Evolutionary conservation across 768 basidiomycete species (phyloP), one percentile per base, ranked within the genome.

Genomic region (Lactifluus subvellereus): DNA sequence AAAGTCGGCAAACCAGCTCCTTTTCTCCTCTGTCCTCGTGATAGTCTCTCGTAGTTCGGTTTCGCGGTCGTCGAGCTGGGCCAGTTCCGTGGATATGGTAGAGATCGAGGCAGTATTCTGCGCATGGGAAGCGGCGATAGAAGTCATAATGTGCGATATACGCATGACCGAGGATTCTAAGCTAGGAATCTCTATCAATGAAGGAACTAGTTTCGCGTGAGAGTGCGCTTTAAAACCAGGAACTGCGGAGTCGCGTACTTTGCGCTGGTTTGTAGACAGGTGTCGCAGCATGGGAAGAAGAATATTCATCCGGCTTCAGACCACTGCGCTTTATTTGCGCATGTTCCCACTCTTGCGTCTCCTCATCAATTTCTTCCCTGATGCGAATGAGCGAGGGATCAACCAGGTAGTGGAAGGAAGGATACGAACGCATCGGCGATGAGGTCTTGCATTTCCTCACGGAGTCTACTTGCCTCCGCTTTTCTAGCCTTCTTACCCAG

Each of bases 281-380:
- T 66, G 87, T 88, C 27, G 68, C 70, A 55, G 78, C 76, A 7
- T 74, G 66, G 27, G 74, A 71, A 48, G 75, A 69, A 66, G 71
- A 30, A 66, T 68, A 35, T 9, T 79, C 77, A 32, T 79, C 72
- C n/a, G 76, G 71, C 30, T 73, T 72, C 65, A 84, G 81, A 3
- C 87, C 90, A 9, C 88, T 89, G 60, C 92, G 80, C 30, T 89
- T 84, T 32, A 92, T 76, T 68, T 94, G 92, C 60, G 88, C 89
- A 64, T 83, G 82, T 69, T 93, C 91, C 92, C 92, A 94, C 73
- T 93, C 88, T 10, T 80, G 77, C 0, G 87, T 84, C 71, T 94
- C 91, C 71, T 94, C 91, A 62, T 93, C 92, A 59, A 87, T 83
- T 56, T 92, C 91, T 56, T 85, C 87, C 4, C 88, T 90, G 58